phyloP scores from a whole-genome alignment of 352 stramenopile species.

The Phytophthora brassicae region DNA sequence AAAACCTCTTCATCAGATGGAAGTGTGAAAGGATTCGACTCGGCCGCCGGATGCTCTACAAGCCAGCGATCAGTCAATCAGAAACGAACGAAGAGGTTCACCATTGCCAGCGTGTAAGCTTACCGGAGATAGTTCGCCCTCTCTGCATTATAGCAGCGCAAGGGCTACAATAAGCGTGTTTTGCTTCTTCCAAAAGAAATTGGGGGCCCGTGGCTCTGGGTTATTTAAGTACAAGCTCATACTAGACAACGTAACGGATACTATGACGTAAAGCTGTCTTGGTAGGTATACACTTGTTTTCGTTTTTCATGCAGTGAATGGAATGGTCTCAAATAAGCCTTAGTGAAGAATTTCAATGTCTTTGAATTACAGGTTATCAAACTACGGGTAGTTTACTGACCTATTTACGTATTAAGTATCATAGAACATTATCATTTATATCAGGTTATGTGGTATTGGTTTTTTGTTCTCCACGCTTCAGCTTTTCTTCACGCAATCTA shows the following conservation, averaged over 20 bases:
- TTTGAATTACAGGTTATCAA: too few species aligned
- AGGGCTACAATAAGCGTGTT: background rate
- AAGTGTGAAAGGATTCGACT: slow-evolving; percentile 91
- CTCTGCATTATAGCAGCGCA: slow-evolving; percentile 25
- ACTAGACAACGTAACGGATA: slow-evolving; percentile 15
- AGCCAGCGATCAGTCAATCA: background rate
- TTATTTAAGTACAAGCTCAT: slow-evolving; percentile 17
- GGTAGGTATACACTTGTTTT: background rate
- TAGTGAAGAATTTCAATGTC: too few species aligned
- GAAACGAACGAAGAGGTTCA: too few species aligned
- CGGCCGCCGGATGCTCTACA: slow-evolving; percentile 42
- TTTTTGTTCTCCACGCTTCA: too few species aligned
- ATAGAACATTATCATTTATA: too few species aligned
- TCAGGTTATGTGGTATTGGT: too few species aligned
- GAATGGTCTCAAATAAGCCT: too few species aligned
- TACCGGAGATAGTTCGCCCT: slow-evolving; percentile 27
- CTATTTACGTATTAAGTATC: too few species aligned
- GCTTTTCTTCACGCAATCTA: slow-evolving; percentile 7
- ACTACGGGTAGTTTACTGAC: too few species aligned
- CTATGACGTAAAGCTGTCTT: background rate
- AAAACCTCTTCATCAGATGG: slow-evolving; percentile 95
- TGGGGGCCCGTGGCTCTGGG: background rate
- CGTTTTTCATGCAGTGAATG: too few species aligned
- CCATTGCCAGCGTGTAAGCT: background rate
- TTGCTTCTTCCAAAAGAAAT: background rate